Conservation (phyloP, 2,329 filamentous ascomycete genomes). For the Celoporthe dispersa region DNA sequence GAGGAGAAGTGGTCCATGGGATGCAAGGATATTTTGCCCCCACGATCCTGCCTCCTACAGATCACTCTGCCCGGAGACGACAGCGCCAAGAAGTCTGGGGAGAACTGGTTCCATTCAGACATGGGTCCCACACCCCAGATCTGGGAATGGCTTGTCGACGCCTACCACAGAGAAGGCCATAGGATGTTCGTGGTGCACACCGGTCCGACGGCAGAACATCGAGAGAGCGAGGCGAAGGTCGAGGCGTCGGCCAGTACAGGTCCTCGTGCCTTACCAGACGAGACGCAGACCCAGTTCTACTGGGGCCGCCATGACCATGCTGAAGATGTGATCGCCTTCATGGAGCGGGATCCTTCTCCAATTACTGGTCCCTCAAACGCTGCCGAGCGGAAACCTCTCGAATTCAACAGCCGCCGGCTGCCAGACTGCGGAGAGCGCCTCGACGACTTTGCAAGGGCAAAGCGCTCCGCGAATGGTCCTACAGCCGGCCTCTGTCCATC, state of each 20-base stretch:
- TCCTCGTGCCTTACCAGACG: background rate
- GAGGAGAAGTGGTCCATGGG: background rate
- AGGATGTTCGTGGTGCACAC: conserved; percentile 9
- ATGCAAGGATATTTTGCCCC: background rate
- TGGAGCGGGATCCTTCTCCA: background rate
- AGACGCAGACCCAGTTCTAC: background rate
- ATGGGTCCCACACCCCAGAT: conserved; percentile 16
- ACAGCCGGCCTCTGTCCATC: conserved; percentile 34
- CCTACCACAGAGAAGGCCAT: conserved; percentile 4
- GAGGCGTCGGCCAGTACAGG: background rate
- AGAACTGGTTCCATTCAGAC: conserved; percentile 9
- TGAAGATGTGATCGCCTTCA: conserved; percentile 4
- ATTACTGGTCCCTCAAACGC: background rate
- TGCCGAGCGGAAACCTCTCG: background rate
- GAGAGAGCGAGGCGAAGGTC: background rate
- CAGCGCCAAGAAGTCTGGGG: background rate
- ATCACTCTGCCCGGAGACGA: background rate
- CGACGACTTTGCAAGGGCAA: conserved; percentile 18
- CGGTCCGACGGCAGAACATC: background rate
- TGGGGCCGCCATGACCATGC: conserved; percentile 12
- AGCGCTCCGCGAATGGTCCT: conserved; percentile 38
- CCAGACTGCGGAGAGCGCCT: conserved; percentile 5
- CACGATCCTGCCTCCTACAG: background rate
- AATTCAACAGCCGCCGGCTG: background rate
- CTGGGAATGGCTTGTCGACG: conserved; percentile 12